phyloP scores from a whole-genome alignment of 352 stramenopile genomes.

The Globisporangium nunn region DNA sequence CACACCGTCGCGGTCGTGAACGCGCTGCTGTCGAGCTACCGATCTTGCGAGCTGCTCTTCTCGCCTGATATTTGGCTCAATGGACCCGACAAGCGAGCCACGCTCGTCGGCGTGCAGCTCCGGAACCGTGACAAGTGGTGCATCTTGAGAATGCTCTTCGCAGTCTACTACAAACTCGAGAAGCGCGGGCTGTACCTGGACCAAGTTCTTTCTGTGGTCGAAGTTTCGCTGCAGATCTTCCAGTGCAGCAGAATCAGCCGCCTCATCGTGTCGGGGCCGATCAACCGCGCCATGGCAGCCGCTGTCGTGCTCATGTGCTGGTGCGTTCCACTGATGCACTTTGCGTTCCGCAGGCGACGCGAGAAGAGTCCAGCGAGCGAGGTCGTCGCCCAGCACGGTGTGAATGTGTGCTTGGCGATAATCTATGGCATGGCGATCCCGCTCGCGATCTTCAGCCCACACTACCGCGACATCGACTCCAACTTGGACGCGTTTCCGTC shows the following conservation, averaged over 20 bases:
- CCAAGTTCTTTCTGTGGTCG: constrained; percentile 8
- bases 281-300: constrained; percentile 14
- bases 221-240: constrained; percentile 21
- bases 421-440: constrained; percentile 14
- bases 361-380: constrained; percentile 7
- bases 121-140: constrained; percentile 11
- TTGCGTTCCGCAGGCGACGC: neutral
- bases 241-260: constrained; percentile 17
- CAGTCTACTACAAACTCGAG: constrained; percentile 6
- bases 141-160: constrained; percentile 5
- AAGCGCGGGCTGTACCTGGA: constrained; percentile 7
- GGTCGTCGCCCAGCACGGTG: constrained; percentile 5
- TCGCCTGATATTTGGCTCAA: constrained; percentile 13
- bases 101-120: constrained; percentile 1
- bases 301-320: constrained; percentile 19
- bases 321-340: constrained; percentile 14
- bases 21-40: constrained; percentile 9
- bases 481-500: neutral
- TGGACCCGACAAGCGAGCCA: constrained; percentile 7
- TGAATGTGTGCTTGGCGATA: constrained; percentile 16
- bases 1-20: constrained; percentile 11
- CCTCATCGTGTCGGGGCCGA: constrained; percentile 9
- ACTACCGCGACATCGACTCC: constrained; percentile 1
- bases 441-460: constrained; percentile 1
- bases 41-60: constrained; percentile 11